Evolutionary conservation across 2,329 filamentous ascomycete genomes (phyloP), one percentile per base, ranked within the genome.

Genomic region (Colletotrichum sansevieriae): DNA sequence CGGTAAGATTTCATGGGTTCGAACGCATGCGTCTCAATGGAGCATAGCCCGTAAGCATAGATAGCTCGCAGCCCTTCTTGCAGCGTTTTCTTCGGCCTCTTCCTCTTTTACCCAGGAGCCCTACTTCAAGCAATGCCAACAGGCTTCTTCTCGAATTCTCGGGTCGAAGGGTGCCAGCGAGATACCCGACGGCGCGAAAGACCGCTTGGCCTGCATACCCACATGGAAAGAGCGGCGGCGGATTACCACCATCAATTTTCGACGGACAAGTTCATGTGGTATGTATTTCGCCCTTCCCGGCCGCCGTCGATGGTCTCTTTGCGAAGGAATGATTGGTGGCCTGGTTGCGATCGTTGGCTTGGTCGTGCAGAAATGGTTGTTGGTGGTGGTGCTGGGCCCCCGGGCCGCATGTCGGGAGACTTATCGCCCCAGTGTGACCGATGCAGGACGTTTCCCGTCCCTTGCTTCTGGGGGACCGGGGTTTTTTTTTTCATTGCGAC

Each of bases 341-440:
- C 60, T 63, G 58, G 2, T 44, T 35, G 13, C 18, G 5, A 18
- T 52, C 15, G 52, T 52, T 64, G 52, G 61, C 55, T 65, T n/a
- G 54, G 44, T 37, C 47, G 13, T 52, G 59, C 25, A 18, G 35
- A 44, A 20, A 22, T 20, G 15, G 22, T 29, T 15, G 25, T 20
- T 52, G 22, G 25, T 29, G 51, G 13, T 44, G 18, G 7, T 49
- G 52, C 61, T 68, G 55, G 13, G 61, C 61, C 65, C 47, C 65
- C 25, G 65, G 62, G 61, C 61, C 55, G 65, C 65, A 65, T 55
- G 8, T 37, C 39, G 60, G 65, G 60, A 54, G 46, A 37, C 46
- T n/a, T 11, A 29, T 25, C 44, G 46, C n/a, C 20, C 20, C 41
- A 25, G 44, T 29, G 35, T 37, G 51, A 67, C 60, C 35, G n/a